phyloP scores from a whole-genome alignment of 2,329 filamentous ascomycete species.

The Ceratocystis diversiconidia region DNA sequence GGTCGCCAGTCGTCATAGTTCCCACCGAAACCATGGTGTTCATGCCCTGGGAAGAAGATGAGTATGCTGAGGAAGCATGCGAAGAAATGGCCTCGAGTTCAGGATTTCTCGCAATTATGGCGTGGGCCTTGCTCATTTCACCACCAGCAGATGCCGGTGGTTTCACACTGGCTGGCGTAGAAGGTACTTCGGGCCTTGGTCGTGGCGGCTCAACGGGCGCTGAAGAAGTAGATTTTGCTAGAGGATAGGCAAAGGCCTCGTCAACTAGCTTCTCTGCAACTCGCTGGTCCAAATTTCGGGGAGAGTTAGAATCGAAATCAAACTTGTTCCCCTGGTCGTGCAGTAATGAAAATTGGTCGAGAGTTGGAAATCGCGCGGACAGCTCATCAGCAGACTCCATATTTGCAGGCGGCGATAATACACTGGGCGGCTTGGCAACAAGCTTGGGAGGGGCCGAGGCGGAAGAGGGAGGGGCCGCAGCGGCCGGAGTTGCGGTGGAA shows the following conservation, averaged over 20 bases:
- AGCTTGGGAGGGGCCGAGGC: neutral
- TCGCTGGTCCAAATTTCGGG: constrained; percentile 46
- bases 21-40: constrained; percentile 40
- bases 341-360: constrained; percentile 84
- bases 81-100: constrained; percentile 45
- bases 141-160: constrained; percentile 29
- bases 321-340: constrained; percentile 77
- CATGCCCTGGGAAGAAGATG: constrained; percentile 22
- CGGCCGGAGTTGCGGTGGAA: constrained; percentile 12
- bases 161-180: neutral
- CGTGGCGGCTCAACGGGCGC: constrained; percentile 21
- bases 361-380: constrained; percentile 69
- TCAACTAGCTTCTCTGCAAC: constrained; percentile 69
- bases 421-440: neutral
- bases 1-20: constrained; percentile 52
- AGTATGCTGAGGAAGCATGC: constrained; percentile 23
- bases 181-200: neutral
- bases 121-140: constrained; percentile 45
- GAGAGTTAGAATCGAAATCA: constrained; percentile 52
- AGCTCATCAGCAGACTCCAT: constrained; percentile 55
- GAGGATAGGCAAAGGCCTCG: constrained; percentile 56
- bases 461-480: neutral
- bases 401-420: constrained; percentile 8
- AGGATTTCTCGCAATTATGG: constrained; percentile 48
- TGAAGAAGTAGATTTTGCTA: constrained; percentile 18